A percentile compares a stretch with the other conserved stretches of the same genome.
Evolutionary conservation across 306 rosid species (phyloP).

Genomic region (Medicago ruthenica): DNA sequence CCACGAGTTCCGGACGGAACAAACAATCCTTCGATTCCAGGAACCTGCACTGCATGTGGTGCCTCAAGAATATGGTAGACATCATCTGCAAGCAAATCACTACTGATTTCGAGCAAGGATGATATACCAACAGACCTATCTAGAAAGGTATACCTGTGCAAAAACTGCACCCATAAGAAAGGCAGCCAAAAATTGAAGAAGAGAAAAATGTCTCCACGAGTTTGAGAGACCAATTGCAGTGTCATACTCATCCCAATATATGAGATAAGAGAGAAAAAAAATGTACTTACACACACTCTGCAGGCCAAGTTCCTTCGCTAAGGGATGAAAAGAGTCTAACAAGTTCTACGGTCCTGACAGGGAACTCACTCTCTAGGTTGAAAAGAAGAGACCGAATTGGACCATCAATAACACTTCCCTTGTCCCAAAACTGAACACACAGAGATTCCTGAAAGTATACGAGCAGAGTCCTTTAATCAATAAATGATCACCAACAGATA

Average conservation of each 20-base stretch:
- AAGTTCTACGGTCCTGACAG: constrained; percentile 72
- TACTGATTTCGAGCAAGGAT: constrained; percentile 68
- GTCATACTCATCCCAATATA: constrained; percentile 34
- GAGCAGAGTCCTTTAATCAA: constrained; percentile 34
- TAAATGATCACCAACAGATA: constrained; percentile 40
- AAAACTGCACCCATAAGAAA: constrained; percentile 43
- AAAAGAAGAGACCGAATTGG: constrained; percentile 86
- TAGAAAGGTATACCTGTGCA: constrained; percentile 82
- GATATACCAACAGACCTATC: constrained; percentile 84
- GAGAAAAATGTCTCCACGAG: constrained; percentile 17
- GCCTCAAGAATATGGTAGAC: constrained; percentile 64
- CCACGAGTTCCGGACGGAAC: constrained; percentile 84
- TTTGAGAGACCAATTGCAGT: constrained; percentile 27
- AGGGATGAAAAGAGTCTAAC: constrained; percentile 85
- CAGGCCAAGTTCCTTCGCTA: constrained; percentile 93
- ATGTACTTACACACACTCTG: constrained; percentile 90
- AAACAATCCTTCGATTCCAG: constrained; percentile 82
- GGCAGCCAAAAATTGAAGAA: constrained; percentile 19
- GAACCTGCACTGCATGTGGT: constrained; percentile 60
- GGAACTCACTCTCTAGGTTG: constrained; percentile 87
- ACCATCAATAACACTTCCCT: constrained; percentile 83
- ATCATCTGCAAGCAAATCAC: constrained; percentile 52
- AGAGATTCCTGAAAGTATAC: constrained; percentile 82
- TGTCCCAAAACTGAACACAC: constrained; percentile 96
- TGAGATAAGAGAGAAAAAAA: constrained; percentile 37